phyloP scores from a whole-genome alignment of 148 eudicot species.

The Selenicereus undatus region DNA sequence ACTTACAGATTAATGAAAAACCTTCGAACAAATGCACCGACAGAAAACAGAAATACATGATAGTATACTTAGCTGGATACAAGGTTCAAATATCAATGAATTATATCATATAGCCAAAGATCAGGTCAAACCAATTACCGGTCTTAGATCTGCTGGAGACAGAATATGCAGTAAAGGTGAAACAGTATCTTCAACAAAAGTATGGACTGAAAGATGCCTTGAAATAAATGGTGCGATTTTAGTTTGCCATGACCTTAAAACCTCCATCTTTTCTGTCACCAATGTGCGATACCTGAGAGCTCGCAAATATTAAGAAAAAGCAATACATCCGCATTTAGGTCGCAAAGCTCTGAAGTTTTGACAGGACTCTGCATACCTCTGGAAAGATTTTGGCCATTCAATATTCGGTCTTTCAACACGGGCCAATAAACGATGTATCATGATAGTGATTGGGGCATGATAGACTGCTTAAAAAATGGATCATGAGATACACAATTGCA shows the following conservation, averaged over 20 bases:
- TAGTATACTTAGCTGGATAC: not conserved
- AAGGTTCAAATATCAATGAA: not conserved
- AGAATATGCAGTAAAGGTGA: conserved; percentile 78
- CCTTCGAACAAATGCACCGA: not conserved
- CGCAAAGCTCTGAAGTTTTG: not conserved
- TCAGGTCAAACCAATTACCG: conserved; percentile 52
- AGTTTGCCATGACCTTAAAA: conserved; percentile 64
- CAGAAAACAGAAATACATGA: not conserved
- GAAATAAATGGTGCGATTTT: conserved; percentile 65
- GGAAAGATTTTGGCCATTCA: conserved; percentile 97
- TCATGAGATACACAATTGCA: conserved; percentile 15
- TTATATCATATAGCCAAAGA: not conserved
- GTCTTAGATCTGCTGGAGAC: conserved; percentile 80
- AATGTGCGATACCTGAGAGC: conserved; percentile 57
- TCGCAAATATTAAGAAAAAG: conserved; percentile 9
- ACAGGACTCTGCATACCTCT: conserved; percentile 50
- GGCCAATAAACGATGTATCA: conserved; percentile 62
- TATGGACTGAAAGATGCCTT: conserved; percentile 76
- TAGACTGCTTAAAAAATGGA: conserved; percentile 48
- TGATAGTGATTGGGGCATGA: conserved; percentile 58
- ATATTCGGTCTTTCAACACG: conserved; percentile 76
- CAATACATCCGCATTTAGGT: conserved; percentile 5
- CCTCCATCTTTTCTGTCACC: conserved; percentile 63
- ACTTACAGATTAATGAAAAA: not conserved
- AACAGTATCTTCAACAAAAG: conserved; percentile 70